Percentiles rank a stretch among this genome's conserved stretches.
Conservation (phyloP, 345 rosid species). For the Geranium brycei region DNA sequence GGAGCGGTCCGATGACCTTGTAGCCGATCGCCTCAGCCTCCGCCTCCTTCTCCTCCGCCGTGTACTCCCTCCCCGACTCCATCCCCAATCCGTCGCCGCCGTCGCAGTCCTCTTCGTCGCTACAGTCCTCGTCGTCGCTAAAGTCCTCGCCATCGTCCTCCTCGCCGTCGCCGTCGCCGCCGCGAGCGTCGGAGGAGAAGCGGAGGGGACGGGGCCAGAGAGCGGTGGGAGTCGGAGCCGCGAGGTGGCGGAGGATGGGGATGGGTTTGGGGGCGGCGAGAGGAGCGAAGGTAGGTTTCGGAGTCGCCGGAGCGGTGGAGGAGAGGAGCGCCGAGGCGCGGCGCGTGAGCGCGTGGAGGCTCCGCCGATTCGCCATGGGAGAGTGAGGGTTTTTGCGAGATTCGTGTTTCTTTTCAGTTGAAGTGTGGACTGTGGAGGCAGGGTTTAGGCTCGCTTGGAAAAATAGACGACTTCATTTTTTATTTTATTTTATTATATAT, state of each 20-base stretch:
- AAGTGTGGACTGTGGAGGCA: no score
- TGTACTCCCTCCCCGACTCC: constrained; percentile 34
- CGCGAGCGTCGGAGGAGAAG: constrained; percentile 35
- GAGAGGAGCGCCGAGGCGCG: constrained; percentile 26
- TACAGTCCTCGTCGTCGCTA: constrained; percentile 6
- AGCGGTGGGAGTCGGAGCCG: background rate
- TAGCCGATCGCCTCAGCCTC: constrained; percentile 85
- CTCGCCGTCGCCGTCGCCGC: constrained; percentile 14
- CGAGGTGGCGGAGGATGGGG: background rate
- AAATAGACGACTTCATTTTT: no score
- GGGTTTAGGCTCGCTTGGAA: no score
- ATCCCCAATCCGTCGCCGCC: constrained; percentile 19
- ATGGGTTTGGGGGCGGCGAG: constrained; percentile 5
- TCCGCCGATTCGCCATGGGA: constrained; percentile 60
- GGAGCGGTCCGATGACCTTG: constrained; percentile 56
- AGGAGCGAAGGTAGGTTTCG: background rate
- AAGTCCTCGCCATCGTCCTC: constrained; percentile 11
- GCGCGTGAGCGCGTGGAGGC: constrained; percentile 41
- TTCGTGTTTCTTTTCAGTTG: background rate
- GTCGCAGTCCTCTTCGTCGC: constrained; percentile 22
- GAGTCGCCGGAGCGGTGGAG: constrained; percentile 1
- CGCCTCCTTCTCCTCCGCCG: constrained; percentile 57
- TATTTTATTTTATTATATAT: no score
- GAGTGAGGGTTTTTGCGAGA: background rate
- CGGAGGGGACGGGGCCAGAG: constrained; percentile 16